phyloP scores from a whole-genome alignment of 2,329 filamentous ascomycete genomes.

The Dryadomyces quercivorus region DNA sequence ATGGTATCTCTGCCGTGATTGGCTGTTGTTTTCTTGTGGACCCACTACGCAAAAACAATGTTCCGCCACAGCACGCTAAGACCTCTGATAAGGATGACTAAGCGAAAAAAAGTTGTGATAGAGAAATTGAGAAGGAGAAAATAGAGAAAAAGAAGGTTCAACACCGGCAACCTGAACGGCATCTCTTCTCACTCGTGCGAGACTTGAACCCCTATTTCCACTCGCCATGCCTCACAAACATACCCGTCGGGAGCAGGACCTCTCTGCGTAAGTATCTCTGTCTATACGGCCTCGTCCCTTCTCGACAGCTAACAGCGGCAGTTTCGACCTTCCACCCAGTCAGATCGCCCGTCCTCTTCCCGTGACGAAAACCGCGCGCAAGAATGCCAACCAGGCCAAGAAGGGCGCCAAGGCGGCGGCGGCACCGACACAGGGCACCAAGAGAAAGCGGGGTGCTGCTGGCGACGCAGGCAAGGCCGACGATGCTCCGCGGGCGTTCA shows the following conservation, averaged over 20 bases:
- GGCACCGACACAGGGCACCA: conserved; percentile 20
- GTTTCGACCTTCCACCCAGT: conserved; percentile 36
- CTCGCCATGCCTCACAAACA: conserved; percentile 73
- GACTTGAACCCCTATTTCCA: background rate
- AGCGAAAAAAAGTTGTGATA: background rate
- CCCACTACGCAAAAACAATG: too few relatives aligned
- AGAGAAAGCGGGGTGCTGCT: conserved; percentile 32
- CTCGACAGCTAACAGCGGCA: conserved; percentile 17
- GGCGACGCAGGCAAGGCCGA: conserved; percentile 30
- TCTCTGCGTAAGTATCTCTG: conserved; percentile 30
- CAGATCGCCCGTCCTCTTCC: conserved; percentile 39
- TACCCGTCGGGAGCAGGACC: conserved; percentile 50
- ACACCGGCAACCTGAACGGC: background rate
- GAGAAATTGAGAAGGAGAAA: background rate
- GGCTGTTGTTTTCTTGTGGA: too few relatives aligned
- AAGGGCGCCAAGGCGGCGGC: background rate
- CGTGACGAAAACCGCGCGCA: conserved; percentile 22
- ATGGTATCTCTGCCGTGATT: too few relatives aligned
- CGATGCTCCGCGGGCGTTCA: conserved; percentile 83
- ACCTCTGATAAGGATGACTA: background rate
- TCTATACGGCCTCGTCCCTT: too few relatives aligned
- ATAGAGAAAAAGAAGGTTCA: background rate
- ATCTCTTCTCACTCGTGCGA: background rate
- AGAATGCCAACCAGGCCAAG: conserved; percentile 3
- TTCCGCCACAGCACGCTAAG: too few relatives aligned